phyloP scores from a whole-genome alignment of 768 basidiomycete species.

The Boletus vinaceobasis region DNA sequence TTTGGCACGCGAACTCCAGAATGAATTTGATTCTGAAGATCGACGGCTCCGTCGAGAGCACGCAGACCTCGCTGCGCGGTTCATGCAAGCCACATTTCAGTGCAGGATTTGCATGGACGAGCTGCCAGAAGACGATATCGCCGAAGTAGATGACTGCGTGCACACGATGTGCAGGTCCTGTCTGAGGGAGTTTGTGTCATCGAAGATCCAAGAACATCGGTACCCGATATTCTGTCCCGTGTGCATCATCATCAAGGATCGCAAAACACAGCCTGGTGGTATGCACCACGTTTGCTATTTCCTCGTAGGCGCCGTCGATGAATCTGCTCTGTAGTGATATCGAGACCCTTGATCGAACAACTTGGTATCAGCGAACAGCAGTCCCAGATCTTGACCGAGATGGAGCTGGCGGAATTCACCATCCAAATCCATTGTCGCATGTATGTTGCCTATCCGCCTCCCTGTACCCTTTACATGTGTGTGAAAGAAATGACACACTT shows the following conservation, averaged over 20 bases:
- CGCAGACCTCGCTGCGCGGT: conserved; percentile 24
- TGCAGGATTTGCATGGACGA: conserved; percentile 59
- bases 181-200: conserved; percentile 38
- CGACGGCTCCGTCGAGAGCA: conserved; percentile 34
- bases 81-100: conserved; percentile 37
- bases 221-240: conserved; percentile 63
- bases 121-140: conserved; percentile 39
- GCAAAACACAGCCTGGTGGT: conserved; percentile 31
- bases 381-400: conserved; percentile 40
- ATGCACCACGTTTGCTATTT: conserved; percentile 5
- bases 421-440: conserved; percentile 47
- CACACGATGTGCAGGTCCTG: conserved; percentile 58
- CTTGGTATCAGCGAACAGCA: conserved; percentile 45
- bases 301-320: not conserved
- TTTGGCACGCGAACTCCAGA: conserved; percentile 35
- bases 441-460: conserved; percentile 30
- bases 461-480: not conserved
- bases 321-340: conserved; percentile 33
- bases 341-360: conserved; percentile 36
- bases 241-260: conserved; percentile 37
- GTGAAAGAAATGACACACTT: not conserved
- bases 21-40: conserved; percentile 41
- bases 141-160: conserved; percentile 42
- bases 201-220: conserved; percentile 48
- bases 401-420: conserved; percentile 44